These are phyloP conservation scores for Acanthamoeba royreba DNA, from an alignment of 208 protist species.

Conservation along the genomic window DNA sequence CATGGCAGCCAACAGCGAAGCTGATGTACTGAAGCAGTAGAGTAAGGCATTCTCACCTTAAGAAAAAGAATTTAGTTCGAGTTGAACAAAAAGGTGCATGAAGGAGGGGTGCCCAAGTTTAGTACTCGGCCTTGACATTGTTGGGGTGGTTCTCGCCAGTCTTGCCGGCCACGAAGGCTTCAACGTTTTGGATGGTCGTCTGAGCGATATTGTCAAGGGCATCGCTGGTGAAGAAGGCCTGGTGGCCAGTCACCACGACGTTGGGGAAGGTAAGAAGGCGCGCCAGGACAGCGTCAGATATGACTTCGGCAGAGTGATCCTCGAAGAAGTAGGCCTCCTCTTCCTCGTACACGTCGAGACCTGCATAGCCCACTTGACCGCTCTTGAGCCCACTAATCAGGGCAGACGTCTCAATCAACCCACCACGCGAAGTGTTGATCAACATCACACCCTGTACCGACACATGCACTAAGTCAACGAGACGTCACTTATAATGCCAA, in stretches of 20 bases:
- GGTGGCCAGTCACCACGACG: slow-evolving; percentile 67
- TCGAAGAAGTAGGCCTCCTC: slow-evolving; percentile 78
- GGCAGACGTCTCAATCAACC: slow-evolving; percentile 73
- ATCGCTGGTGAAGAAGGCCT: slow-evolving; percentile 74
- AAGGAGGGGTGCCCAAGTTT: neutral
- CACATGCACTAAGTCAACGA: neutral
- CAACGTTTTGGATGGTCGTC: slow-evolving; percentile 59
- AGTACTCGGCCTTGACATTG: slow-evolving; percentile 15
- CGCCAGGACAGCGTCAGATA: slow-evolving; percentile 48
- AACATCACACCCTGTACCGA: slow-evolving; percentile 72
- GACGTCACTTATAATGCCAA: no score
- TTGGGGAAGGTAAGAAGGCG: slow-evolving; percentile 64
- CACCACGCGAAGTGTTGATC: slow-evolving; percentile 80
- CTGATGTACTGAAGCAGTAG: no score
- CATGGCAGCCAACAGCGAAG: no score
- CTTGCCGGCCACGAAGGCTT: slow-evolving; percentile 27
- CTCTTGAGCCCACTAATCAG: slow-evolving; percentile 72
- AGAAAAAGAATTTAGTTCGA: no score
- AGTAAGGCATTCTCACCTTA: no score
- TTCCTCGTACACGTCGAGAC: slow-evolving; percentile 81
- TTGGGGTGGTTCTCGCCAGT: slow-evolving; percentile 18
- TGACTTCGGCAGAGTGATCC: slow-evolving; percentile 50
- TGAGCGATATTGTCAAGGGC: slow-evolving; percentile 63
- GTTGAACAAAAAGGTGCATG: no score
- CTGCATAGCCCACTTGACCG: slow-evolving; percentile 66